phyloP scores from a whole-genome alignment of 805 yeast species.

The Kodamaea hsintzibuensis region DNA sequence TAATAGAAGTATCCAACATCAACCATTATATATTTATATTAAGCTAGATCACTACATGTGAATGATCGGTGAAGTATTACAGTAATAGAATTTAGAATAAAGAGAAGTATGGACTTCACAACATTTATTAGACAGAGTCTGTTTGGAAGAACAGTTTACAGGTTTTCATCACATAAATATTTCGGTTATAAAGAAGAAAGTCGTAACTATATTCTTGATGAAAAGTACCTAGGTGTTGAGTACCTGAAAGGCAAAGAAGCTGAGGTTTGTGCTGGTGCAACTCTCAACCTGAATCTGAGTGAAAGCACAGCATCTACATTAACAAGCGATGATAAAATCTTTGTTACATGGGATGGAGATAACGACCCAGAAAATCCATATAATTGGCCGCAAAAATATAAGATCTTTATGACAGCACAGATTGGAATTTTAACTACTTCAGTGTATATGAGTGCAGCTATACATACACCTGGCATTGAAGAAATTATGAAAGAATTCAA shows the following conservation, averaged over 20 bases:
- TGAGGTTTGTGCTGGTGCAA: no score
- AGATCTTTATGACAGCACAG: conserved; percentile 36
- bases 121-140: conserved; percentile 33
- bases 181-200: conserved; percentile 20
- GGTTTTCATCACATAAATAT: conserved; percentile 25
- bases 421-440: conserved; percentile 48
- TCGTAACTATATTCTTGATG: conserved; percentile 18
- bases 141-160: conserved; percentile 30
- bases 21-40: no score
- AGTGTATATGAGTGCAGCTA: conserved; percentile 59
- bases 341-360: conserved; percentile 38
- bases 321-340: conserved; percentile 8
- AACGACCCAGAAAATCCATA: conserved; percentile 58
- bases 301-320: neutral
- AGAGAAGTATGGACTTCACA: neutral
- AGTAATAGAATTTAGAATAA: no score
- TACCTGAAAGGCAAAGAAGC: neutral
- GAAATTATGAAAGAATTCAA: conserved; percentile 45
- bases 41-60: no score
- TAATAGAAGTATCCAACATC: no score
- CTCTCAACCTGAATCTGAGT: no score
- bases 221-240: conserved; percentile 9
- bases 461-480: conserved; percentile 52
- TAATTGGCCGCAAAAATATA: conserved; percentile 52
- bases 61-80: no score